phyloP scores from a whole-genome alignment of 2,329 filamentous ascomycete genomes.

The Daldinia sp. region DNA sequence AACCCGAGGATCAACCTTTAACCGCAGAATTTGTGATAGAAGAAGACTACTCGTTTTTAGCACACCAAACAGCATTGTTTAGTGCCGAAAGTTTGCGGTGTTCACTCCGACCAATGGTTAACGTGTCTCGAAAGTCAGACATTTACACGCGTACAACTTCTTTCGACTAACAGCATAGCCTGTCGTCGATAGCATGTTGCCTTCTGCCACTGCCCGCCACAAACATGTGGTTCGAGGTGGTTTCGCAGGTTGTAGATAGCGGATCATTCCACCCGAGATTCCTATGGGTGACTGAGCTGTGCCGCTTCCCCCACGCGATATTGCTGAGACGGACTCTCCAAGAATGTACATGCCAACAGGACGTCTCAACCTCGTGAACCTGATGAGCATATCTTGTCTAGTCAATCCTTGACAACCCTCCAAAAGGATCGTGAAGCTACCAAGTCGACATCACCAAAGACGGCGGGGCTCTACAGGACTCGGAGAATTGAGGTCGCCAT shows the following conservation, averaged over 20 bases:
- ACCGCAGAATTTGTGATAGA: neutral
- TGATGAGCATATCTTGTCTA: constrained; percentile 11
- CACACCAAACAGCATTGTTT: constrained; percentile 12
- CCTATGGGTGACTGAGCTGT: constrained; percentile 21
- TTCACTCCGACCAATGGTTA: constrained; percentile 15
- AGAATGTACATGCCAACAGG: constrained; percentile 10
- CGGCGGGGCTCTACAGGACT: constrained; percentile 19
- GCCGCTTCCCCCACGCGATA: constrained; percentile 31
- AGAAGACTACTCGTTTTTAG: constrained; percentile 2
- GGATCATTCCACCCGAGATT: constrained; percentile 20
- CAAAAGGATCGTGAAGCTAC: constrained; percentile 13
- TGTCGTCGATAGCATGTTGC: constrained; percentile 11
- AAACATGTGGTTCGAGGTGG: constrained; percentile 19
- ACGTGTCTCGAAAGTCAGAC: constrained; percentile 30
- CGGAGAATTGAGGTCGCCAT: constrained; percentile 32
- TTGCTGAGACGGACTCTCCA: constrained; percentile 34
- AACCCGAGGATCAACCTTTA: neutral
- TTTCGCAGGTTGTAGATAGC: constrained; percentile 18
- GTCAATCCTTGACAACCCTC: constrained; percentile 2
- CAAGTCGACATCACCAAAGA: constrained; percentile 19
- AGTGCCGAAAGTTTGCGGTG: constrained; percentile 23
- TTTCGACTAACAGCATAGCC: constrained; percentile 11
- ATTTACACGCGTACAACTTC: constrained; percentile 23
- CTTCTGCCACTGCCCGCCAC: constrained; percentile 25
- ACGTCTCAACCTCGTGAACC: constrained; percentile 3